Evolutionary conservation across 2,329 filamentous ascomycete species (phyloP).

Genomic region (Botrytis fabae): DNA sequence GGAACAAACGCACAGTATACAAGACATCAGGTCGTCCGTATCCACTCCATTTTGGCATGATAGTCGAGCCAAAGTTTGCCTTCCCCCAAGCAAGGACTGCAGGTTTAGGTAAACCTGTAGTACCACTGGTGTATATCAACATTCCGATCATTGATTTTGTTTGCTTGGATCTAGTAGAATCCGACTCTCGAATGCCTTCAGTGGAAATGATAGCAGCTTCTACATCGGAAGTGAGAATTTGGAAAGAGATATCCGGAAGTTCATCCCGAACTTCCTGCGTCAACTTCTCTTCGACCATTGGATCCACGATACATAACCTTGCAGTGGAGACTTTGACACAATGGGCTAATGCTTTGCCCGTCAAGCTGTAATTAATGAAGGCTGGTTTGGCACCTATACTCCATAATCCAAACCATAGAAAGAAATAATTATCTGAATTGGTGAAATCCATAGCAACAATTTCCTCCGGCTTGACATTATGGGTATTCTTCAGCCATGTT

Average conservation of each 20-base stretch:
- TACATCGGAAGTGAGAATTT: slow-evolving; percentile 60
- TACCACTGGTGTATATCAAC: slow-evolving; percentile 84
- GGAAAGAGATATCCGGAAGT: slow-evolving; percentile 55
- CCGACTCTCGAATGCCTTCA: slow-evolving; percentile 56
- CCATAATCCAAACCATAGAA: slow-evolving; percentile 76
- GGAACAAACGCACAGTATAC: slow-evolving; percentile 61
- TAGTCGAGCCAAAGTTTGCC: slow-evolving; percentile 52
- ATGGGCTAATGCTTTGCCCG: slow-evolving; percentile 69
- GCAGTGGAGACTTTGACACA: slow-evolving; percentile 69
- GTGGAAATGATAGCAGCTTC: slow-evolving; percentile 55
- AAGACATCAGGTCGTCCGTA: slow-evolving; percentile 66
- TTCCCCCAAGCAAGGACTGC: slow-evolving; percentile 76
- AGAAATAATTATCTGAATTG: slow-evolving; percentile 77
- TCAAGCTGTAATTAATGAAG: slow-evolving; percentile 85
- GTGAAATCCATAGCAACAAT: slow-evolving; percentile 80
- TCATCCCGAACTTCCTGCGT: slow-evolving; percentile 56
- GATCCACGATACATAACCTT: slow-evolving; percentile 69
- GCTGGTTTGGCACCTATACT: slow-evolving; percentile 79
- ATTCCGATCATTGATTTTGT: slow-evolving; percentile 59
- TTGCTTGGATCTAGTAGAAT: slow-evolving; percentile 54
- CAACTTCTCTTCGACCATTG: slow-evolving; percentile 55
- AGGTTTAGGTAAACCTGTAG: slow-evolving; percentile 80
- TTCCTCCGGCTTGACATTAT: slow-evolving; percentile 66
- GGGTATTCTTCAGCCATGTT: slow-evolving; percentile 66
- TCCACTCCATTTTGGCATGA: slow-evolving; percentile 56